Base-by-base conservation (phyloP, 805 yeast species). In the Metschnikowia lunata region DNA sequence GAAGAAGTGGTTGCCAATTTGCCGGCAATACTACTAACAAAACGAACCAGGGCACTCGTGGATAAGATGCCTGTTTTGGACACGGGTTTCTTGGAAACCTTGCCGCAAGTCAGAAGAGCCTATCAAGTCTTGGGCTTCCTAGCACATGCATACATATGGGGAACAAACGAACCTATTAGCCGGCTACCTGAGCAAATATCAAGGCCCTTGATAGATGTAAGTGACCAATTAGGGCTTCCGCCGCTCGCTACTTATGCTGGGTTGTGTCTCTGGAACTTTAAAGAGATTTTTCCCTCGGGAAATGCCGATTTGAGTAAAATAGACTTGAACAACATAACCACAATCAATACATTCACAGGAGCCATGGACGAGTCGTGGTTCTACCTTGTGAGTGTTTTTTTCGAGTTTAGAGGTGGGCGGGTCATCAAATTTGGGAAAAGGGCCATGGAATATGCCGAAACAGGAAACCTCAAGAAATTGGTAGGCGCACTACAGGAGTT, bases 311-410 rank as follows among this genome's bases (percentile, higher is more conserved):
- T 74, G 67, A 12, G 31, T 29, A 12, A 29, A 12, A 29, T 29
- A 4, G 80, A 78, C 49, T 74, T 87, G 36, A 82, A 83, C 42
- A 82, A 84, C 56, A 69, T 90, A 45, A 84, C 89, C 42, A 84
- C 95, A 1, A 77, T 86, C 48, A 80, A 79, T 60, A 88, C 97
- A 1, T 91, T 82, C 61, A 89, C 97, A 0, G 97, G 97, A 1
- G 79, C 88, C 4, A 78, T 83, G 34, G 97, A 90, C 64, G 98
- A 90, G 64, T 78, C 85, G 52, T 90, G 98, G 98, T 90, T 90
- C 62, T 90, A 88, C 62, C 69, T 89, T 47, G 91, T 90, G 8
- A 83, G 93, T 56, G 91, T 88, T 1, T 87, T 80, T 51, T 87
- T 91, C 57, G 98, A 90, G 64, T 75, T 79, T 54, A 79, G 75